phyloP scores from a whole-genome alignment of 345 rosid species.

The Cardamine occulta region DNA sequence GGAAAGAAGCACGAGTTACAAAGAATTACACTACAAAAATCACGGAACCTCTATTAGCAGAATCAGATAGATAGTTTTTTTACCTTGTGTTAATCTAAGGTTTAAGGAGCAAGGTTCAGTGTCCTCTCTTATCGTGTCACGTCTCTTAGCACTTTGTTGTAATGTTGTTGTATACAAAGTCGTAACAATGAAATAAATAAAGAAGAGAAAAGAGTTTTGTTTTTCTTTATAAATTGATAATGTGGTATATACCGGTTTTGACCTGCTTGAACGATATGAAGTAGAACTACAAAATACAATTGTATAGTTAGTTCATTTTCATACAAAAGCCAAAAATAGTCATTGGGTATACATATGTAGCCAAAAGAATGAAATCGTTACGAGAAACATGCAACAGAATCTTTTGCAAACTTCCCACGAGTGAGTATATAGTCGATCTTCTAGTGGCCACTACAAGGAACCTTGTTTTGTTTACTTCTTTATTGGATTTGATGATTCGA shows the following conservation, averaged over 20 bases:
- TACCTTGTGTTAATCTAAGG: background rate
- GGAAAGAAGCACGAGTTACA: slow-evolving; percentile 28
- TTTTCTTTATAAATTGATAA: background rate
- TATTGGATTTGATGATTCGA: background rate
- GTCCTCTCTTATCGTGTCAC: background rate
- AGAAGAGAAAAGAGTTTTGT: background rate
- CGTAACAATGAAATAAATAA: background rate
- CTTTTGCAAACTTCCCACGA: too few relatives aligned
- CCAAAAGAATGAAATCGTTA: too few relatives aligned
- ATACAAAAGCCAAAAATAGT: too few relatives aligned
- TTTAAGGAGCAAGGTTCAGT: background rate
- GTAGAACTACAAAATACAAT: too few relatives aligned
- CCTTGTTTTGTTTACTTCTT: background rate
- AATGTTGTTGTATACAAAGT: slow-evolving; percentile 23
- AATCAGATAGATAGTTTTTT: slow-evolving; percentile 35
- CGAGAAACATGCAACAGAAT: too few relatives aligned
- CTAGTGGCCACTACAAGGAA: too few relatives aligned
- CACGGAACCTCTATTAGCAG: slow-evolving; percentile 39
- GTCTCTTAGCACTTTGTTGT: slow-evolving; percentile 34
- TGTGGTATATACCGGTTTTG: too few relatives aligned
- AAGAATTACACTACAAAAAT: slow-evolving; percentile 26
- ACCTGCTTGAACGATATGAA: too few relatives aligned
- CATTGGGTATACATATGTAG: too few relatives aligned
- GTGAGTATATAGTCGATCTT: too few relatives aligned
- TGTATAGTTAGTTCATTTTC: too few relatives aligned